Conservation (phyloP, 495 filamentous ascomycete species). For the Lasiosphaeris hirsuta region DNA sequence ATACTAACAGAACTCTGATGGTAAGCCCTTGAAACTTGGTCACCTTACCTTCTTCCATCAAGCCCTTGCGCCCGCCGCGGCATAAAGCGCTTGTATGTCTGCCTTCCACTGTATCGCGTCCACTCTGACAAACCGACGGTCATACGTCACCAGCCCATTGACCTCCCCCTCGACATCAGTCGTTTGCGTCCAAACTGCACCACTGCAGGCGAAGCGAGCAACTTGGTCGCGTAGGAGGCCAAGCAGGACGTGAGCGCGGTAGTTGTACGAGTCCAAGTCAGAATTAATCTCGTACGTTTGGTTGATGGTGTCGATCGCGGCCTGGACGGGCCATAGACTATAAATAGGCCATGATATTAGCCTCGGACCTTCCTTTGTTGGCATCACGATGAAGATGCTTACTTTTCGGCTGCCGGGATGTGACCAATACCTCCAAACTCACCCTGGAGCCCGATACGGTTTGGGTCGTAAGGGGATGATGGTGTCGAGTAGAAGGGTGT, state of each 20-base stretch:
- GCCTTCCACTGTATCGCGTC: constrained; percentile 56
- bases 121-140: constrained; percentile 53
- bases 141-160: constrained; percentile 66
- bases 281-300: constrained; percentile 63
- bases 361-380: neutral
- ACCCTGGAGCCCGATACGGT: constrained; percentile 62
- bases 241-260: constrained; percentile 52
- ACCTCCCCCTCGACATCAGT: constrained; percentile 74
- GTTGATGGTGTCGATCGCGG: constrained; percentile 54
- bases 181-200: constrained; percentile 62
- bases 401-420: constrained; percentile 54
- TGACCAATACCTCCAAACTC: constrained; percentile 66
- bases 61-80: constrained; percentile 40
- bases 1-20: too few relatives aligned
- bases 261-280: constrained; percentile 60
- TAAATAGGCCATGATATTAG: constrained; percentile 8
- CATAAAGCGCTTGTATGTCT: constrained; percentile 59
- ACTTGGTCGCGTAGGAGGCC: constrained; percentile 57
- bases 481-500: constrained; percentile 57
- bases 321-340: constrained; percentile 55
- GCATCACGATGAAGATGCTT: neutral
- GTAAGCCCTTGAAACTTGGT: too few relatives aligned
- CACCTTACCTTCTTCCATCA: neutral
- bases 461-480: constrained; percentile 55
- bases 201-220: constrained; percentile 54